These are phyloP conservation scores for Monosporascus sp. DNA, from an alignment of 2,329 filamentous ascomycete genomes.

Conservation along the genomic window DNA sequence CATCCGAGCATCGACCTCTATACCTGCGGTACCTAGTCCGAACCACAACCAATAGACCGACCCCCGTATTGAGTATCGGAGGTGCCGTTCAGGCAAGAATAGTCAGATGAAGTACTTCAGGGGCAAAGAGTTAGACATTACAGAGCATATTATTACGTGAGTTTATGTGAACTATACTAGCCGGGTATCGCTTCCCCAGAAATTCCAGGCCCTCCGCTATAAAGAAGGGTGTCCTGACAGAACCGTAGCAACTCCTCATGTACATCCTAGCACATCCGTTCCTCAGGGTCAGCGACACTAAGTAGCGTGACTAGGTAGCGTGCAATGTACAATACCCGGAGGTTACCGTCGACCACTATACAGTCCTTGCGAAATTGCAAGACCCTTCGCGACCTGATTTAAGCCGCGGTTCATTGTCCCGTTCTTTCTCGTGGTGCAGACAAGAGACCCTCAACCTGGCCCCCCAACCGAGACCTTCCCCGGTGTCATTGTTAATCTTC, in stretches of 20 bases:
- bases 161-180: background rate
- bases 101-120: too few relatives aligned
- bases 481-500: conserved; percentile 17
- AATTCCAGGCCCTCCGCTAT: background rate
- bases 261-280: background rate
- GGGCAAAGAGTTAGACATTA: too few relatives aligned
- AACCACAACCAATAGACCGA: too few relatives aligned
- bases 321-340: background rate
- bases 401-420: background rate
- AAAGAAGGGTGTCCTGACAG: background rate
- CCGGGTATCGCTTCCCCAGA: background rate
- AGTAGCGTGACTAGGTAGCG: background rate
- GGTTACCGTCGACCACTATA: background rate
- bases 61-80: too few relatives aligned
- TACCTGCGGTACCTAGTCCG: too few relatives aligned
- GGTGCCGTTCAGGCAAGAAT: too few relatives aligned
- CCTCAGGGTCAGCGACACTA: background rate
- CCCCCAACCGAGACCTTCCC: background rate
- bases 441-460: background rate
- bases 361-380: background rate
- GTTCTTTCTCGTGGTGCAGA: background rate
- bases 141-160: background rate
- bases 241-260: background rate
- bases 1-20: too few relatives aligned
- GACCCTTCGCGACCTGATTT: background rate